Conservation (phyloP, 2,329 filamentous ascomycete species). For the Gremmenia infestans region DNA sequence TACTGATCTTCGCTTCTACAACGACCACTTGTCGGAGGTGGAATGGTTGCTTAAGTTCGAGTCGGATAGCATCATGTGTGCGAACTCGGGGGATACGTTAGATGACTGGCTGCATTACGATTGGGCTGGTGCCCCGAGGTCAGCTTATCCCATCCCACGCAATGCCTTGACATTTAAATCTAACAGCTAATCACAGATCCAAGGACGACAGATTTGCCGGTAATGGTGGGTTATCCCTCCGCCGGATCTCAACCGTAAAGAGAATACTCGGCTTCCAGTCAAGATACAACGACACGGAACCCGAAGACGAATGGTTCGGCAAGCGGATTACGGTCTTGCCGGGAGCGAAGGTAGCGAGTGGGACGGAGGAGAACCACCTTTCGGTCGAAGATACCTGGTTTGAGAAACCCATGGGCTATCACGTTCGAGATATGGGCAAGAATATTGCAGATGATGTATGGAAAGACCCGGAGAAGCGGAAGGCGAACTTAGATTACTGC, state of each 20-base stretch:
- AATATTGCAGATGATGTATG: slow-evolving; percentile 42
- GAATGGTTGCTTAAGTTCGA: slow-evolving; percentile 53
- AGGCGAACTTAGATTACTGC: slow-evolving; percentile 50
- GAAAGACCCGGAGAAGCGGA: slow-evolving; percentile 39
- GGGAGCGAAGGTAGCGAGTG: slow-evolving; percentile 42
- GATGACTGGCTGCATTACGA: slow-evolving; percentile 51
- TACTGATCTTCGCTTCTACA: slow-evolving; percentile 49
- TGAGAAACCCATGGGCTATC: slow-evolving; percentile 50
- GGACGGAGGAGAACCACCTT: slow-evolving; percentile 37
- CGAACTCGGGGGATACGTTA: slow-evolving; percentile 46
- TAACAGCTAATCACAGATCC: slow-evolving; percentile 27
- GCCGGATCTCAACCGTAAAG: slow-evolving; percentile 46
- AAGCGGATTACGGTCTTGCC: slow-evolving; percentile 44
- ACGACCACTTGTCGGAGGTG: slow-evolving; percentile 44
- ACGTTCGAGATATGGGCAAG: slow-evolving; percentile 42
- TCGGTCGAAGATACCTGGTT: slow-evolving; percentile 46
- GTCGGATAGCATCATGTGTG: slow-evolving; percentile 51
- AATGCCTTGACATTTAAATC: background rate
- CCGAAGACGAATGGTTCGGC: slow-evolving; percentile 54
- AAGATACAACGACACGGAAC: slow-evolving; percentile 44
- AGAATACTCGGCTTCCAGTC: slow-evolving; percentile 44
- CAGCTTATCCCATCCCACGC: slow-evolving; percentile 6
- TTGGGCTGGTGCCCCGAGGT: slow-evolving; percentile 51
- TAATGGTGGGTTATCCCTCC: slow-evolving; percentile 50
- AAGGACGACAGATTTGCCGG: slow-evolving; percentile 43